These are phyloP conservation scores for Elsinoe australis DNA, from an alignment of 2,329 filamentous ascomycete genomes.

Conservation along the genomic window DNA sequence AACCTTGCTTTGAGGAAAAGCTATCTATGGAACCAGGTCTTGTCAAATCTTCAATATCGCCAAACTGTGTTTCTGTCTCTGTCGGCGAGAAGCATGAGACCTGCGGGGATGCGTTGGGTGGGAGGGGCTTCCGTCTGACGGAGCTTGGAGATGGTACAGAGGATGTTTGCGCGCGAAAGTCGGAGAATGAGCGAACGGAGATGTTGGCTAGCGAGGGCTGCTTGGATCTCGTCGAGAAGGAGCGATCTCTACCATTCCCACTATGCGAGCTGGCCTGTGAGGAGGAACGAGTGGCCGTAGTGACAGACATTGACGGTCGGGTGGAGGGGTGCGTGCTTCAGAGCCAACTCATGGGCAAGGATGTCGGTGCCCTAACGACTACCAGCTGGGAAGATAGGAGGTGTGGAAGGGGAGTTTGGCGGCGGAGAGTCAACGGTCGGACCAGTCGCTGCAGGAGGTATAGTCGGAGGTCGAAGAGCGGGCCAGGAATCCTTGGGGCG, in stretches of 20 bases:
- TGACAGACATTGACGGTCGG: constrained; percentile 5
- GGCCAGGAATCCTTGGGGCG: not conserved
- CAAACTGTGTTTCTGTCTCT: constrained; percentile 39
- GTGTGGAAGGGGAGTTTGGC: not conserved
- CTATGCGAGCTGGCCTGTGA: constrained; percentile 15
- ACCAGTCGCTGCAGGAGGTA: constrained; percentile 9
- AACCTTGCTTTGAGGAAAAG: constrained; percentile 25
- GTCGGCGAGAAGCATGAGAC: constrained; percentile 37
- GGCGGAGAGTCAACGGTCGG: constrained; percentile 5
- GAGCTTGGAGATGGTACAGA: constrained; percentile 38
- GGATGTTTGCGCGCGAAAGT: constrained; percentile 37
- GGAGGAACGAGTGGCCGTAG: constrained; percentile 10
- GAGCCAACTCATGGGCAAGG: constrained; percentile 9
- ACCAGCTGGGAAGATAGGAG: constrained; percentile 12
- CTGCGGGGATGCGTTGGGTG: constrained; percentile 43
- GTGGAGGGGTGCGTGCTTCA: constrained; percentile 2
- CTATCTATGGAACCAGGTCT: constrained; percentile 30
- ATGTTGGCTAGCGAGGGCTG: constrained; percentile 34
- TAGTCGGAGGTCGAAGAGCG: not conserved
- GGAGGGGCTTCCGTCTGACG: constrained; percentile 49
- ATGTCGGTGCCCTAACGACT: not conserved
- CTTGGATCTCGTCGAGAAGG: constrained; percentile 8
- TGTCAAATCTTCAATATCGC: constrained; percentile 20
- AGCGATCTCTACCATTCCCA: constrained; percentile 5
- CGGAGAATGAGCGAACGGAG: constrained; percentile 37